Conservation (phyloP, 306 rosid genomes). For the Quercus cerris region DNA sequence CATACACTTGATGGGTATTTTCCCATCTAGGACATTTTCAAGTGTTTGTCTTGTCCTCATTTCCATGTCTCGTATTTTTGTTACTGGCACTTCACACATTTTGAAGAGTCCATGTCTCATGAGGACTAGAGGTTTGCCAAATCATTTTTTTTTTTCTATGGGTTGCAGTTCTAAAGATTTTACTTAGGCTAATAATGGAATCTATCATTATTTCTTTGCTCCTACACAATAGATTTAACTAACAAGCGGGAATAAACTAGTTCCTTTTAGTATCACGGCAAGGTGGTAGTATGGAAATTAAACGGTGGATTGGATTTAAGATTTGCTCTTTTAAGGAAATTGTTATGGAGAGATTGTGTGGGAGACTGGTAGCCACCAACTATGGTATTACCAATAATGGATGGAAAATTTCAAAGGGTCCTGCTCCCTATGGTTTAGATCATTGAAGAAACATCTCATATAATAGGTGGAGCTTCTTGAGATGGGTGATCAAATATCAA, state of each 20-base stretch:
- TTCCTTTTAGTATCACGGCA: neutral
- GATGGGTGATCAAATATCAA: neutral
- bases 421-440: neutral
- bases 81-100: neutral
- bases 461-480: neutral
- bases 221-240: neutral
- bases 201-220: neutral
- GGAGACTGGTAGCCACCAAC: neutral
- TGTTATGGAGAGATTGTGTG: neutral
- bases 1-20: neutral
- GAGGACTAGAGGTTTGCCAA: neutral
- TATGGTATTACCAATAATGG: neutral
- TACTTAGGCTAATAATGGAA: too few species aligned
- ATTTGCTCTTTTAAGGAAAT: neutral
- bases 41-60: neutral
- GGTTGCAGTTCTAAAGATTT: neutral
- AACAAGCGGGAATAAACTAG: neutral
- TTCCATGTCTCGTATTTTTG: neutral
- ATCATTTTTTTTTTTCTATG: neutral
- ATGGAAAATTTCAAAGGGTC: neutral
- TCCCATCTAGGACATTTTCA: neutral
- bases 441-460: neutral
- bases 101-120: neutral
- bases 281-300: neutral
- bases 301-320: neutral